A percentile compares a stretch with the other conserved stretches of the same genome.
These are phyloP conservation scores for Komagataea norvegica DNA, from an alignment of 1,139 yeast genomes.

Conservation along the genomic window DNA sequence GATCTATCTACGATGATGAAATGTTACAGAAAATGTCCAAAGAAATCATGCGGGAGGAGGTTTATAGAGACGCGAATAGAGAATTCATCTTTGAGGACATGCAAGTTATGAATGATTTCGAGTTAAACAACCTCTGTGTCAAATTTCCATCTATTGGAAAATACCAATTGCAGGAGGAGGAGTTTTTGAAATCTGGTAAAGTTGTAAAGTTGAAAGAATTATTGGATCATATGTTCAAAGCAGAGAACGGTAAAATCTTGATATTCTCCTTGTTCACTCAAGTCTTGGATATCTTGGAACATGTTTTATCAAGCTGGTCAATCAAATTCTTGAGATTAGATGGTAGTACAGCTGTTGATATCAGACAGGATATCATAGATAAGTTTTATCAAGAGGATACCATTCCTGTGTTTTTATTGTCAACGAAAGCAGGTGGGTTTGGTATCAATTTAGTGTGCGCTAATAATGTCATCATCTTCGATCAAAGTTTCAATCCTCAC, in stretches of 20 bases:
- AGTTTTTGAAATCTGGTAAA: constrained; percentile 77
- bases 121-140: constrained; percentile 68
- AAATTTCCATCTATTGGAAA: constrained; percentile 65
- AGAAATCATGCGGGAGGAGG: constrained; percentile 75
- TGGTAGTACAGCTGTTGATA: constrained; percentile 91
- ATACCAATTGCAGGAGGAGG: constrained; percentile 49
- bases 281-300: constrained; percentile 80
- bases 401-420: constrained; percentile 80
- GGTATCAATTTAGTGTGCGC: constrained; percentile 97
- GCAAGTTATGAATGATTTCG: constrained; percentile 95
- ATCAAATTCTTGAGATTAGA: constrained; percentile 82
- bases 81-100: constrained; percentile 83
- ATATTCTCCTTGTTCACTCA: constrained; percentile 92
- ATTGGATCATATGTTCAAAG: constrained; percentile 54
- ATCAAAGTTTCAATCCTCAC: constrained; percentile 94
- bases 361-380: constrained; percentile 89
- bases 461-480: constrained; percentile 84
- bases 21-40: constrained; percentile 62
- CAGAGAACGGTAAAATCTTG: constrained; percentile 65
- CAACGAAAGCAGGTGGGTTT: constrained; percentile 97
- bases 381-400: constrained; percentile 76
- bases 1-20: constrained; percentile 54
- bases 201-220: constrained; percentile 51
- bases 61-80: constrained; percentile 69
- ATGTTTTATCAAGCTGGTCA: constrained; percentile 58